Base-by-base conservation (phyloP, 805 yeast genomes). In the Cyberlindnera maritima region DNA sequence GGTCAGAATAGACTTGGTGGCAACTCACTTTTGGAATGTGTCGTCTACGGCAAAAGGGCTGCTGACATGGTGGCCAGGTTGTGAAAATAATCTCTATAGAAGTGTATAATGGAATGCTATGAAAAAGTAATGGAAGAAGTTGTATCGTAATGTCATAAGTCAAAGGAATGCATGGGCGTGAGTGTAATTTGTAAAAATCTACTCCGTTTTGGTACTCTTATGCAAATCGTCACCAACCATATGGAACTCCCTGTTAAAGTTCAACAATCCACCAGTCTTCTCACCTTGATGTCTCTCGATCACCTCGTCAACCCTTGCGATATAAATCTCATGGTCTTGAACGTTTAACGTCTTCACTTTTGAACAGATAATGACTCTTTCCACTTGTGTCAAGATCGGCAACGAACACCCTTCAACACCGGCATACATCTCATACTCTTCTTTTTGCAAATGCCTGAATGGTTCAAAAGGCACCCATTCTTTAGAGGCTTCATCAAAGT, bases 301-400 rank as follows among this genome's bases (percentile, higher is more conserved):
- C 3, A 85, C 77, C 35, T 85, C 85, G 32, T 71, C 67, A 4
- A 92, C 95, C 49, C 79, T 75, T 3, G 88, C 96, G 4, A 90
- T 80, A 94, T 97, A 88, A 3, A 92, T 80, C 61, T 91, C 96
- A 66, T 92, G 98, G 59, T 86, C 89, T 50, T 86, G 90, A 1
- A 89, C 83, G 11, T 63, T 62, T 42, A 85, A 73, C 4, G 75
- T 77, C 21, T 72, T 67, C 38, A 64, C 68, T 44, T 76, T 77
- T 45, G 76, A 70, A 61, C 94, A 87, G 17, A 87, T 75, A 50
- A 87, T 66, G 2, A 81, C 77, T 39, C 80, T 67, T 52, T 83
- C 90, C 29, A 81, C 74, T 20, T 76, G 71, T 19, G 68, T 69
- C 47, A 87, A 57, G 0, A 86, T 66, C 0, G 95, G 94, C 6